These are phyloP conservation scores for Colletotrichum graminicola DNA, from an alignment of 2,329 filamentous ascomycete genomes.

Conservation along the genomic window DNA sequence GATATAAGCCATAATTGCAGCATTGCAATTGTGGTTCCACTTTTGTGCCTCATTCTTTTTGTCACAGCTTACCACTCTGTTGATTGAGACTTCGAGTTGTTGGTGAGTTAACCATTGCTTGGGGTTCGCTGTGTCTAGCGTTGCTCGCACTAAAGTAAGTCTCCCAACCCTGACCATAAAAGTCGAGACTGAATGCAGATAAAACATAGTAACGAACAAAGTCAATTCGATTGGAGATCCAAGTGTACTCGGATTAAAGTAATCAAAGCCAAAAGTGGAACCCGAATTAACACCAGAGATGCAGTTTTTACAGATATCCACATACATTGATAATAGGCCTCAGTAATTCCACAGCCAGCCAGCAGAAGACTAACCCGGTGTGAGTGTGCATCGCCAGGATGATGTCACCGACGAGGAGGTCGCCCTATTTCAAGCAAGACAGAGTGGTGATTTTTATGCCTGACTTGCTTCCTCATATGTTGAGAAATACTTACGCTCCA, in stretches of 20 bases:
- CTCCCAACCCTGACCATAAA: too few species aligned
- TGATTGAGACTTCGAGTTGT: too few species aligned
- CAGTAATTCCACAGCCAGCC: too few species aligned
- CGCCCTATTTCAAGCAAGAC: constrained; percentile 66
- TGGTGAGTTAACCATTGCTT: too few species aligned
- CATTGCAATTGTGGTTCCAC: too few species aligned
- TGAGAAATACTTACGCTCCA: constrained; percentile 63
- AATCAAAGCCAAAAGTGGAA: constrained; percentile 22
- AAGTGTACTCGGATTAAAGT: neutral
- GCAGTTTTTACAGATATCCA: constrained; percentile 23
- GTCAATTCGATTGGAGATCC: neutral
- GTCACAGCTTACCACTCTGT: too few species aligned
- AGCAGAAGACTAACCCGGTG: neutral
- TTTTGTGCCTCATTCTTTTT: too few species aligned
- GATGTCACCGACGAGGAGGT: constrained; percentile 67
- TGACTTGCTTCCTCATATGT: constrained; percentile 53
- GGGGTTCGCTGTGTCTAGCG: too few species aligned
- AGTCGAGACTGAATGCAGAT: too few species aligned
- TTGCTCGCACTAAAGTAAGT: too few species aligned
- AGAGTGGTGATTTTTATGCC: constrained; percentile 46
- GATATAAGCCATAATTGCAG: too few species aligned
- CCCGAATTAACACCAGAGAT: constrained; percentile 17
- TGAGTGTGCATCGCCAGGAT: constrained; percentile 62
- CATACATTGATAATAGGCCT: constrained; percentile 4
- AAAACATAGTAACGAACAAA: neutral